Percentiles rank a stretch among this genome's conserved stretches.
Evolutionary conservation across 257 asterid genomes (phyloP).

Genomic region (Solanum chiquidenum): DNA sequence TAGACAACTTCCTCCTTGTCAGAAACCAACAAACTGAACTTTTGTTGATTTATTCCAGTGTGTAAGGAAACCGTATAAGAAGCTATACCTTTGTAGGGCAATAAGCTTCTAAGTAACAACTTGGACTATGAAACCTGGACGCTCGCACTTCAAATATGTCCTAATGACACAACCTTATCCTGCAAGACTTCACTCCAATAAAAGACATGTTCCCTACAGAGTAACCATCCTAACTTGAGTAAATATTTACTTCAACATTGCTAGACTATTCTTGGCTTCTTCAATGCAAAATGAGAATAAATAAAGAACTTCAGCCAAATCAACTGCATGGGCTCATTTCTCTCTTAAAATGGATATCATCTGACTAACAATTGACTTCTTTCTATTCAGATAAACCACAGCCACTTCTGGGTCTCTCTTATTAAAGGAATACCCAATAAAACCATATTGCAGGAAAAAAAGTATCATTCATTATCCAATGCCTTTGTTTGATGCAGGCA

Average conservation of each 20-base stretch:
- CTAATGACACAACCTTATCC: not conserved
- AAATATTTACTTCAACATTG: not conserved
- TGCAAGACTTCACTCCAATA: not conserved
- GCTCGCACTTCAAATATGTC: not conserved
- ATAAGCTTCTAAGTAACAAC: not conserved
- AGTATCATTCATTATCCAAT: not conserved
- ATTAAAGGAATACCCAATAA: not conserved
- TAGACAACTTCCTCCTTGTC: not conserved
- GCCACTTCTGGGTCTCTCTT: not conserved
- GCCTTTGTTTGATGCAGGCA: not conserved
- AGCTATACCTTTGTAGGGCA: not conserved
- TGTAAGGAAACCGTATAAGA: not conserved
- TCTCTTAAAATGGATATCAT: not conserved
- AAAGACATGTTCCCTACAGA: not conserved
- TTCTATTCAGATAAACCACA: not conserved
- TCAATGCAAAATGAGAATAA: not conserved
- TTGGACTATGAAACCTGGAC: not conserved
- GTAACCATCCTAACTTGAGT: not conserved
- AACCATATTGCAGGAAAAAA: not conserved
- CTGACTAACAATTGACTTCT: not conserved
- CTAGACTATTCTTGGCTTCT: not conserved
- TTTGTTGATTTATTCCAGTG: not conserved
- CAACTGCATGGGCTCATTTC: not conserved
- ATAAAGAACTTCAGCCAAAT: not conserved
- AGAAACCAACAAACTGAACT: not conserved